These are phyloP conservation scores for Phytopythium boreale DNA, from an alignment of 352 stramenopile genomes.

Conservation along the genomic window DNA sequence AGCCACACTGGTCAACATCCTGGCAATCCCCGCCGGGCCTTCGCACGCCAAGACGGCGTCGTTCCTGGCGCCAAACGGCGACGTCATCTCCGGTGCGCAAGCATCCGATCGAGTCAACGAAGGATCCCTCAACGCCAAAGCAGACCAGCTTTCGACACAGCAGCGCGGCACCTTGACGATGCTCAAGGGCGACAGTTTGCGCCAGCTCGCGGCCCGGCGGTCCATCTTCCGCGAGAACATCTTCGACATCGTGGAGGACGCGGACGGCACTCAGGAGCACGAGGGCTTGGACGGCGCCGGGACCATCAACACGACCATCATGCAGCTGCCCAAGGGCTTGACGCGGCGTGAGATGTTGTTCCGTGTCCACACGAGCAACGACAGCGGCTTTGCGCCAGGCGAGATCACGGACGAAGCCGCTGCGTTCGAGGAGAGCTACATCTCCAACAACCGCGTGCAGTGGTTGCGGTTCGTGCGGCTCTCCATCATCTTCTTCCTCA, in stretches of 20 bases:
- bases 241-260: conserved; percentile 76
- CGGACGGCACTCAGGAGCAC: conserved; percentile 32
- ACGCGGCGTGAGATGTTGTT: conserved; percentile 68
- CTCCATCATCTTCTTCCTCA: conserved; percentile 60
- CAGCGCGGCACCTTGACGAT: conserved; percentile 31
- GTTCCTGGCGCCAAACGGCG: neutral
- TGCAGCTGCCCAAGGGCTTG: conserved; percentile 69
- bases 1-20: conserved; percentile 7
- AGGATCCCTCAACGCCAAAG: neutral
- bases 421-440: conserved; percentile 75
- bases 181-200: conserved; percentile 34
- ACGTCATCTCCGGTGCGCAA: neutral
- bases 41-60: neutral
- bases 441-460: conserved; percentile 56
- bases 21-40: neutral
- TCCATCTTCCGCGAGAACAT: conserved; percentile 68
- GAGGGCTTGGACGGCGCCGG: conserved; percentile 16
- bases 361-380: conserved; percentile 32
- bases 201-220: conserved; percentile 24
- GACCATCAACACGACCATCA: conserved; percentile 52
- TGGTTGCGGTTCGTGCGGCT: conserved; percentile 71
- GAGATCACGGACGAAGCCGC: conserved; percentile 49
- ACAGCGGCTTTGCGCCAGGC: neutral
- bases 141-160: conserved; percentile 8
- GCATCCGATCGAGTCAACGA: neutral